Base-by-base conservation (phyloP, 2,329 filamentous ascomycete species). In the Aspergillus sp. region DNA sequence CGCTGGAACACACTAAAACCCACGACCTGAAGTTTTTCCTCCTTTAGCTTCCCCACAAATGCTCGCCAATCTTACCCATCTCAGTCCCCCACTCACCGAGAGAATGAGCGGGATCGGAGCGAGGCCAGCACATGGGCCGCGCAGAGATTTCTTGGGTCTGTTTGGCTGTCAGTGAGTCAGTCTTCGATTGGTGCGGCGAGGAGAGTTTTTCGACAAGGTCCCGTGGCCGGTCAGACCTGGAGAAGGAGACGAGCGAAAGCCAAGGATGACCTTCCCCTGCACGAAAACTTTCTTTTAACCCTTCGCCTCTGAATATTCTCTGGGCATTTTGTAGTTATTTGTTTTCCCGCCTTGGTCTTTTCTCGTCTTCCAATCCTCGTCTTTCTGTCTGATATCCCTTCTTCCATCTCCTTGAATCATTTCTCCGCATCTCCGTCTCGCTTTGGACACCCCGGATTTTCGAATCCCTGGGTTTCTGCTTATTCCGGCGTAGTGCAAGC, bases 401-500 rank as follows among this genome's bases (percentile, higher is more conserved):
- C 36, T 42, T 42, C 36, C 36, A 14, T 42, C 11, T 42, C 36
- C 36, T 42, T 16, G 20, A 36, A 49, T 51, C 20, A n/a, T 49
- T 55, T 55, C 49, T 24, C 51, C 36, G 57, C 60, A 59, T 62
- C 52, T 61, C 53, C 63, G 32, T 36, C 32, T 36, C 32, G 62
- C 56, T 58, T 49, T 62, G 55, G 52, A 22, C 53, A 42, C 56
- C 52, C 47, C 55, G 45, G 53, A 55, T 55, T 39, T 55, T 54
- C 52, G 22, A 36, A 42, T 42, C 16, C 36, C 36, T 42, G 36
- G 36, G 16, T n/a, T 36, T 16, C 36, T 42, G 16, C 36, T 42
- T 42, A n/a, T 42, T 42, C 36, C 36, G 36, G 36, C 36, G 36
- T 42, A 42, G 36, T 42, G 36, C 36, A 42, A 24, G 24, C 24